Base-by-base conservation (phyloP, 106 monocot genomes). In the Iris macrosiphon region DNA sequence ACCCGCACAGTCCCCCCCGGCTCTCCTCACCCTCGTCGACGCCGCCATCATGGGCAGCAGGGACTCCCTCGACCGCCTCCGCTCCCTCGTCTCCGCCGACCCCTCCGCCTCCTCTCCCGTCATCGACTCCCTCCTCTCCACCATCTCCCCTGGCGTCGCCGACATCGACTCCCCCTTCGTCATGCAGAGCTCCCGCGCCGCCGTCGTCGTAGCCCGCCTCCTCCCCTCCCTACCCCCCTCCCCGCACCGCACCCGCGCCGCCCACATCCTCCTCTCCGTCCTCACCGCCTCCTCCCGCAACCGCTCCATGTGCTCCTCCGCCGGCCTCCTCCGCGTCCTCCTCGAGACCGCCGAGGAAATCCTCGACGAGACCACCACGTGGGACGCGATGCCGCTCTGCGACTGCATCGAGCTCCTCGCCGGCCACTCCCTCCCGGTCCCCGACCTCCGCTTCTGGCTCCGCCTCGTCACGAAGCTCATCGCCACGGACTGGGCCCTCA, bases 371-470 rank as follows among this genome's bases (percentile, higher is more conserved):
- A 10, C 32, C 19, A n/a, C 19, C 40, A 38, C 51, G 2, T 90
- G 89, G 96, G 86, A 86, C 35, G 76, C 68, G 0, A 57, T 12
- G 17, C 65, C 64, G 6, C 47, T 98, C 60, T 87, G 74, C 47
- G 59, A 71, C 30, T 98, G 96, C 58, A 74, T 98, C 34, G 79
- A 75, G 65, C 54, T 87, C 40, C 54, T 98, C 2, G 96, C 66
- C 9, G 91, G 83, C 34, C 83, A 91, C 62, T 98, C 90, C 2
- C 16, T 87, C 53, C 75, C 67, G 44, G 87, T 87, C 11, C 31
- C 52, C 19, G 91, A 98, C 68, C 63, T 98, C 4, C 61, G 87
- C 43, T 54, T 21, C 0, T 98, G 90, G 96, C 91, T 98, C 18
- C 23, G 35, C 11, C 48, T 91, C 51, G 52, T 83, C 12, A 86